Evolutionary conservation across 495 filamentous ascomycete species (phyloP).

Genomic region (Hypomontagnella monticulosa): DNA sequence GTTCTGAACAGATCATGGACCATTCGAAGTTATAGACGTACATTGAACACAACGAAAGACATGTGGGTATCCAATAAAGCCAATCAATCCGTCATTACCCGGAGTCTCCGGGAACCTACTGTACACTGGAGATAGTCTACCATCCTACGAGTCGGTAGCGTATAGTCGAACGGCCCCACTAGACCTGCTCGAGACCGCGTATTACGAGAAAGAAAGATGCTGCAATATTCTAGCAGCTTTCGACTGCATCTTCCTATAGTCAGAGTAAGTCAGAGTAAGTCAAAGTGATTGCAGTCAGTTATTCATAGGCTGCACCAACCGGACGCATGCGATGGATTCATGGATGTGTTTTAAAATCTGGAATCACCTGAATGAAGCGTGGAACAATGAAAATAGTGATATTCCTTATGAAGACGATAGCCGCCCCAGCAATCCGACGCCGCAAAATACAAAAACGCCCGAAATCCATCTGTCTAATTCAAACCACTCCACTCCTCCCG

Average conservation of each 20-base stretch:
- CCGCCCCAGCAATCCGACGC: constrained; percentile 6
- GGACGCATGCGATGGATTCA: too few species aligned
- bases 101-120: background rate
- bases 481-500: constrained; percentile 3
- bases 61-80: constrained; percentile 8
- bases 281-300: too few species aligned
- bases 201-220: too few species aligned
- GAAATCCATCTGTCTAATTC: constrained; percentile 26
- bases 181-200: background rate
- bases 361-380: background rate
- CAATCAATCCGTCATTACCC: background rate
- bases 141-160: background rate
- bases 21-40: too few species aligned
- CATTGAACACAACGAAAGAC: background rate
- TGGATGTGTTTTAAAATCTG: too few species aligned
- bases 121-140: background rate
- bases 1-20: background rate
- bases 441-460: constrained; percentile 25
- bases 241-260: too few species aligned
- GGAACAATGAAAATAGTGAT: constrained; percentile 15
- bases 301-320: too few species aligned
- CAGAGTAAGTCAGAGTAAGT: too few species aligned
- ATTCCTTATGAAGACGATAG: constrained; percentile 26
- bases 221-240: too few species aligned
- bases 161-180: background rate